A percentile compares a stretch with the other conserved stretches of the same genome.
These are phyloP conservation scores for Tuber melanosporum DNA, from an alignment of 495 filamentous ascomycete genomes.

Conservation along the genomic window DNA sequence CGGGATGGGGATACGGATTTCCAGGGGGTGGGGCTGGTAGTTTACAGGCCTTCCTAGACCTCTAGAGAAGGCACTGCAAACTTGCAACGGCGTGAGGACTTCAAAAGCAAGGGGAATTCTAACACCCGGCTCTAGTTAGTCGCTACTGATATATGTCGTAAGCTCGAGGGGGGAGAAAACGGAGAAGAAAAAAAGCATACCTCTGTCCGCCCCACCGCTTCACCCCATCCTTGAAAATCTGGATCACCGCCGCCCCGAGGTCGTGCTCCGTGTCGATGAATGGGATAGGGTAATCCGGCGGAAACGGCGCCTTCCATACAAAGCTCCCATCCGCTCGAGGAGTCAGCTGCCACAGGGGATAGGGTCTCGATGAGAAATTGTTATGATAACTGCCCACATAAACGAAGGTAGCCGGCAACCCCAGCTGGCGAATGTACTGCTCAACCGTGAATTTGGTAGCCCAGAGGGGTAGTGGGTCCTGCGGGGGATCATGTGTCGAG, in stretches of 20 bases:
- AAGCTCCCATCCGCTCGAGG: conserved; percentile 65
- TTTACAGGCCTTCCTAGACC: conserved; percentile 70
- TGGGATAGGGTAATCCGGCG: conserved; percentile 77
- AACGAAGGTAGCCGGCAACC: conserved; percentile 80
- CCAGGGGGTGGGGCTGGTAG: conserved; percentile 71
- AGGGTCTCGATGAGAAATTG: conserved; percentile 90
- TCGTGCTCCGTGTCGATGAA: conserved; percentile 98
- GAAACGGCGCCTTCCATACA: conserved; percentile 90
- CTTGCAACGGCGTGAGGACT: conserved; percentile 74
- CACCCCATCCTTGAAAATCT: conserved; percentile 90
- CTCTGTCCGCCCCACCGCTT: conserved; percentile 77
- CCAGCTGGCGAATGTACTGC: conserved; percentile 77
- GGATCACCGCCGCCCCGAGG: conserved; percentile 84
- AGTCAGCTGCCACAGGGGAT: conserved; percentile 84
- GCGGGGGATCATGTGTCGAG: conserved; percentile 49
- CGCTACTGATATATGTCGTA: not conserved
- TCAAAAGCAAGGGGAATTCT: conserved; percentile 92
- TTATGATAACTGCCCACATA: conserved; percentile 98
- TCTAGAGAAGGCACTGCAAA: conserved; percentile 67
- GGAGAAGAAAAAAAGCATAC: conserved; percentile 46
- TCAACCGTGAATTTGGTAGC: conserved; percentile 84
- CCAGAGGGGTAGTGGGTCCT: conserved; percentile 67
- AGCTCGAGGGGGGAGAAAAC: conserved; percentile 8
- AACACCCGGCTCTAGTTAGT: conserved; percentile 7
- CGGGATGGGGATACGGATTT: conserved; percentile 79